phyloP scores from a whole-genome alignment of 73 alveolate species.

The Durusdinium trenchii region DNA sequence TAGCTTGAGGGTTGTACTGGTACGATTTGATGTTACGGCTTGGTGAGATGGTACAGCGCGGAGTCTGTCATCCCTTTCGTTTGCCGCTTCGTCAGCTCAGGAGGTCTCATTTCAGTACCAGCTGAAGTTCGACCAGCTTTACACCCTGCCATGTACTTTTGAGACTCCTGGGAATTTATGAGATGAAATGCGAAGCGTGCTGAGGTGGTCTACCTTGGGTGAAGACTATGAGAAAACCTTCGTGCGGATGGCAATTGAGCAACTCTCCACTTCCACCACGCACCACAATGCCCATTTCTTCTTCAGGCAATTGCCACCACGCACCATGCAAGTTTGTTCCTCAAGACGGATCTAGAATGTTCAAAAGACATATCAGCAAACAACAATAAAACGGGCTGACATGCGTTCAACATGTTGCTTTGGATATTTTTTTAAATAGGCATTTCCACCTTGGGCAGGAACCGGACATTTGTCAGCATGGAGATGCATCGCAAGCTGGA shows the following conservation, averaged over 20 bases:
- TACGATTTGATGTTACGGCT: not conserved
- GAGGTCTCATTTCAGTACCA: slow-evolving; percentile 90
- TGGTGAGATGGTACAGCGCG: not conserved
- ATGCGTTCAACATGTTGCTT: too few relatives aligned
- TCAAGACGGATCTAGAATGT: too few relatives aligned
- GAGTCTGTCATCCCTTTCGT: too few relatives aligned
- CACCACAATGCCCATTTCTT: slow-evolving; percentile 88
- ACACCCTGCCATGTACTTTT: slow-evolving; percentile 8
- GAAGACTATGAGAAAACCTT: slow-evolving; percentile 86
- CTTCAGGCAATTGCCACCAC: too few relatives aligned
- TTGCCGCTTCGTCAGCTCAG: slow-evolving; percentile 20
- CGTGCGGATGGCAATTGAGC: slow-evolving; percentile 93
- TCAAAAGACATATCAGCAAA: too few relatives aligned
- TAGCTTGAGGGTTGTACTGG: not conserved
- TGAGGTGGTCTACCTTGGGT: slow-evolving; percentile 81
- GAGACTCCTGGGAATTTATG: not conserved
- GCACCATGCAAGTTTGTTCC: too few relatives aligned
- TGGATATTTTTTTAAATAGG: not conserved
- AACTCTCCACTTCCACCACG: slow-evolving; percentile 81
- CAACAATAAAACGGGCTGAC: too few relatives aligned
- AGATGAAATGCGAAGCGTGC: not conserved
- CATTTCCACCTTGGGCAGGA: not conserved
- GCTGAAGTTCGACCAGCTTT: slow-evolving; percentile 64
- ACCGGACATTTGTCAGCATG: slow-evolving; percentile 77
- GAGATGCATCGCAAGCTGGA: slow-evolving; percentile 90